phyloP scores from a whole-genome alignment of 108 stramenopile genomes.

The Skeletonema menzelii region DNA sequence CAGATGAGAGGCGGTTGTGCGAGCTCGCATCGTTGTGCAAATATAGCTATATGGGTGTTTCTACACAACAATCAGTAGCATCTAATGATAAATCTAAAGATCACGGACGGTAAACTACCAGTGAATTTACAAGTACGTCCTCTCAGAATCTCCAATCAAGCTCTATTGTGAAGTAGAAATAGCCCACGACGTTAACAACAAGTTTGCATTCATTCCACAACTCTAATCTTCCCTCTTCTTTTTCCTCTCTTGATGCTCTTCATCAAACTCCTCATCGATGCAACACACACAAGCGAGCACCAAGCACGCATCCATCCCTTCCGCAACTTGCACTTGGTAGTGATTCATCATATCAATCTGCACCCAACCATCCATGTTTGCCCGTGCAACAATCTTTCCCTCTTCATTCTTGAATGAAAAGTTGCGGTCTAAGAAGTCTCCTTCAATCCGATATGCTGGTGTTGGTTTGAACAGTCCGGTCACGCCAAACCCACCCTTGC shows the following conservation, averaged over 20 bases:
- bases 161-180: no score
- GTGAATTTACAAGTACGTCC: no score
- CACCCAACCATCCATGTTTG: slow-evolving; percentile 59
- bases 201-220: no score
- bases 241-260: slow-evolving; percentile 65
- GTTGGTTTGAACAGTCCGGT: slow-evolving; percentile 63
- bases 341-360: slow-evolving; percentile 80
- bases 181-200: no score
- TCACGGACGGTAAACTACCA: no score
- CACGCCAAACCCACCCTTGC: slow-evolving; percentile 51
- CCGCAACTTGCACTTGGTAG: slow-evolving; percentile 73
- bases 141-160: no score
- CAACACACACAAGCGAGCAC: slow-evolving; percentile 80
- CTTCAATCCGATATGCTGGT: slow-evolving; percentile 61
- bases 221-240: slow-evolving; percentile 39
- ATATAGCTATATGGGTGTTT: no score
- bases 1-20: no score
- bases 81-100: no score
- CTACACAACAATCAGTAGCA: no score
- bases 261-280: slow-evolving; percentile 83
- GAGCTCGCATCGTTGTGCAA: not conserved
- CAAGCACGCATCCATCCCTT: slow-evolving; percentile 76
- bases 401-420: slow-evolving; percentile 66
- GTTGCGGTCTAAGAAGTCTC: slow-evolving; percentile 78
- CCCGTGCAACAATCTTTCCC: slow-evolving; percentile 63